Percentiles rank a stretch among this genome's conserved stretches.
phyloP scores from a whole-genome alignment of 202 grass and related monocot genomes.

The Dendrocalamus latiflorus region DNA sequence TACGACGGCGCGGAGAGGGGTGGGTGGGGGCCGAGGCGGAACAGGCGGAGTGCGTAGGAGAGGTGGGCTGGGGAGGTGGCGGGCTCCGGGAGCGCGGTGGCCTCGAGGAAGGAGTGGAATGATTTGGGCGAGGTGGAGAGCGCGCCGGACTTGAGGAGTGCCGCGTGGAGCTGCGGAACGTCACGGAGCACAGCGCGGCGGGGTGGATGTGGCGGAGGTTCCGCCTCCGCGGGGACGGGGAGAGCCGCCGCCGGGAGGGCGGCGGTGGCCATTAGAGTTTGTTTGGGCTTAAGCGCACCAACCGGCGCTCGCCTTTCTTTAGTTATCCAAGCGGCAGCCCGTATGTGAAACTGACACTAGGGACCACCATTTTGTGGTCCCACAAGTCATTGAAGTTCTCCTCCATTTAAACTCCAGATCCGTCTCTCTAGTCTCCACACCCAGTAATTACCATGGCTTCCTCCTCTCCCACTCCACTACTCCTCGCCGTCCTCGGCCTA shows the following conservation, averaged over 20 bases:
- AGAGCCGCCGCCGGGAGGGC: not conserved
- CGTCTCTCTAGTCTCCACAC: not conserved
- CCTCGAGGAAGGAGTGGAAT: slow-evolving; percentile 47
- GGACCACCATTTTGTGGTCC: not conserved
- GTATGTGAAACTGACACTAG: not conserved
- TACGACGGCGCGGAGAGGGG: slow-evolving; percentile 24
- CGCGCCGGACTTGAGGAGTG: too few species aligned
- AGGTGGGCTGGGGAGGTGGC: slow-evolving; percentile 21
- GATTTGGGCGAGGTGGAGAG: too few species aligned
- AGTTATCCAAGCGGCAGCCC: not conserved
- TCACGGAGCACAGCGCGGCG: not conserved
- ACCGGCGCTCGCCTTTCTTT: not conserved
- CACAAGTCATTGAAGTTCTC: not conserved
- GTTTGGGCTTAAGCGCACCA: slow-evolving; percentile 17
- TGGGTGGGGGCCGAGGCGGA: slow-evolving; percentile 7
- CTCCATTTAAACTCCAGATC: slow-evolving; percentile 32
- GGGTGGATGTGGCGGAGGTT: not conserved
- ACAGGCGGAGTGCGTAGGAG: slow-evolving; percentile 30
- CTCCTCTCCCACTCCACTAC: not conserved
- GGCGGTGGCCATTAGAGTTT: slow-evolving; percentile 30
- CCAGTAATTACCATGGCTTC: slow-evolving; percentile 19
- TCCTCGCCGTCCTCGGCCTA: slow-evolving; percentile 37
- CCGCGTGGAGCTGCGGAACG: slow-evolving; percentile 8
- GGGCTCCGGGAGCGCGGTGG: slow-evolving; percentile 26
- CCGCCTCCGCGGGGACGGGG: not conserved